phyloP scores from a whole-genome alignment of 2,329 filamentous ascomycete genomes.

The Paecilomyces sp. region DNA sequence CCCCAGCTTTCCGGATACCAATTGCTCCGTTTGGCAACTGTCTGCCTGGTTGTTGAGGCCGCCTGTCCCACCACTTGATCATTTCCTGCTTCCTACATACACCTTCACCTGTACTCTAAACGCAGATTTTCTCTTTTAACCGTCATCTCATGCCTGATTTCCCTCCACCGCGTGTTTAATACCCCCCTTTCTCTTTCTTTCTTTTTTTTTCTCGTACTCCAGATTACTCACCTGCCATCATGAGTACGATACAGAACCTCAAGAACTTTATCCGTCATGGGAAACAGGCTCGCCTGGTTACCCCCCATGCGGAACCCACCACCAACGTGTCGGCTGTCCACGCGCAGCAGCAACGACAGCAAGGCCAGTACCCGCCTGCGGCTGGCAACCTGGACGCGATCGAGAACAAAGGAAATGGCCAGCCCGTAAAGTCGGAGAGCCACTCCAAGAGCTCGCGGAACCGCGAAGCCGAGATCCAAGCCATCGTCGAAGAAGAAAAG shows the following conservation, averaged over 20 bases:
- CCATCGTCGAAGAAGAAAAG: conserved; percentile 86
- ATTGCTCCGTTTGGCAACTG: not conserved
- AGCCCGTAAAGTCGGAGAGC: conserved; percentile 56
- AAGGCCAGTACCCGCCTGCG: conserved; percentile 40
- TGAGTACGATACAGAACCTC: conserved; percentile 81
- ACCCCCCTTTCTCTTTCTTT: not conserved
- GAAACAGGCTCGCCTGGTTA: conserved; percentile 76
- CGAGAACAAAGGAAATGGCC: conserved; percentile 56
- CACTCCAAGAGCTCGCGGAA: conserved; percentile 46
- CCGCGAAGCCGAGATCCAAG: conserved; percentile 62
- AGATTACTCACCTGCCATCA: conserved; percentile 20
- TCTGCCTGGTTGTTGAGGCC: not conserved
- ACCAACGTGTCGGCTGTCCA: conserved; percentile 58
- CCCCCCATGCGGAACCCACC: conserved; percentile 54
- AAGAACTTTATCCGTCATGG: conserved; percentile 98
- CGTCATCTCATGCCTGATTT: not conserved
- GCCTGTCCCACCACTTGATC: not conserved
- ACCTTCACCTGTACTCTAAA: not conserved
- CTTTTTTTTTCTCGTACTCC: not conserved
- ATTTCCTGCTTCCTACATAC: not conserved
- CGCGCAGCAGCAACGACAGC: conserved; percentile 53
- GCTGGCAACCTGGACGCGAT: conserved; percentile 57
- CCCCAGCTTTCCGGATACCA: not conserved
- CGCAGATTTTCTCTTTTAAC: not conserved
- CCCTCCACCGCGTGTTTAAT: not conserved